Evolutionary conservation across 805 yeast species (phyloP), one percentile per base, ranked within the genome.

Genomic region (Suhomyces kilbournensis): DNA sequence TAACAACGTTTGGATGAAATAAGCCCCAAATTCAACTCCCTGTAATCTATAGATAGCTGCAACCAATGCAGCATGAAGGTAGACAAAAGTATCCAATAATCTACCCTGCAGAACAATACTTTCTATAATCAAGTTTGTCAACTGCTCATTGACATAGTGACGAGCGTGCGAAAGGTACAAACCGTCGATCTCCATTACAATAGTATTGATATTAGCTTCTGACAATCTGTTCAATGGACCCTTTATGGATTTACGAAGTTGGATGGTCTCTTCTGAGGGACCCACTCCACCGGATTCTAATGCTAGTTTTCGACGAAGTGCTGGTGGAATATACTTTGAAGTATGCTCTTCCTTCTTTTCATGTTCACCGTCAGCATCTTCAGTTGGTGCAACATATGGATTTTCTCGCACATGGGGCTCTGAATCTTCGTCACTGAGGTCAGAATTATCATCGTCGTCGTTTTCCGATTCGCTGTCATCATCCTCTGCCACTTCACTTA

Each of bases 21-120:
- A 80, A 0, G 97, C 99, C 54, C 97, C 97, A 66, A 90, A 87
- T 56, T 90, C 97, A 38, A 85, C 82, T 19, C 99, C 98, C 59
- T 88, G 88, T 19, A 84, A 62, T 54, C 88, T 79, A 70, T 88
- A 90, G 22, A 94, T 66, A 0, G 96, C 86, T 20, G 85, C 85
- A 2, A 85, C 80, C 7, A 90, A 75, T 5, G 90, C 85, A 1
- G 96, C 87, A 66, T 93, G 92, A 30, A 89, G 76, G 54, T 87
- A 80, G 39, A 92, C 82, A 65, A 90, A 90, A 1, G 88, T 81
- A 56, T 92, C 97, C 47, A 90, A 71, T 47, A 91, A 70, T 46
- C 87, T 79, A 3, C 86, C 85, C 26, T 85, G 86, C 47, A 74
- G 71, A 8, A 80, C 69, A 12, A 91, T 78, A 56, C 89, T 83